Base-by-base conservation (phyloP, 352 stramenopile species). In the Phytophthora sojae region DNA sequence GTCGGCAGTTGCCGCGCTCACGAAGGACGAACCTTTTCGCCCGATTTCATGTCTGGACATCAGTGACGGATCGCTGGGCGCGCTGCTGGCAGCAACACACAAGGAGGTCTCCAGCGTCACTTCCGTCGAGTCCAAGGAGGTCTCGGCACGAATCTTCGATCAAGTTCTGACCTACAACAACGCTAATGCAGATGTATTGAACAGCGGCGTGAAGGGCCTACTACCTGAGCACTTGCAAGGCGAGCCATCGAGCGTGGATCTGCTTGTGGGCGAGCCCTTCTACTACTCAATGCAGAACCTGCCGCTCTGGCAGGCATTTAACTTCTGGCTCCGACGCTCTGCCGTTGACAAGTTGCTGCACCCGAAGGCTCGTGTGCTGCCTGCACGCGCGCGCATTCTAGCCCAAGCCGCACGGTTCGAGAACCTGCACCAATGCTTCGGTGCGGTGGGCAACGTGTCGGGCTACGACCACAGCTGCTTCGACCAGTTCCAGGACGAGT, bases 281-380 rank as follows among this genome's bases (percentile, higher is more conserved):
- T 95, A 93, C 81, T 95, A 95, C 69, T 85, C 86, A 54, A 95
- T 95, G 88, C 88, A 95, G 74, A 95, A 94, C 63, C 73, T 95
- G 9, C 84, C 86, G 32, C 72, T 94, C 0, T 95, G 88, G 88
- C 83, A 93, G 52, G 84, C 86, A 25, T 83, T 93, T 67, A 95
- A 95, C 85, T 95, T 93, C 57, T 95, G 88, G 88, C 70, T 93
- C 12, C 84, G 86, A 9, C 82, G 88, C 6, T 85, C 85, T 6
- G 85, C 83, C 2, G 76, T 94, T 12, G 61, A 78, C 17, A 44
- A 53, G 4, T 59, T 90, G 8, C 37, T 95, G 15, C 44, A 73
- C 9, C 54, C 69, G 0, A 67, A 84, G 15, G 84, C 83, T 6
- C 56, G 77, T 6, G 70, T 93, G 17, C 26, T 95, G 11, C 88